Conservation (phyloP, 2,329 filamentous ascomycete species). For the Aureobasidium musti region DNA sequence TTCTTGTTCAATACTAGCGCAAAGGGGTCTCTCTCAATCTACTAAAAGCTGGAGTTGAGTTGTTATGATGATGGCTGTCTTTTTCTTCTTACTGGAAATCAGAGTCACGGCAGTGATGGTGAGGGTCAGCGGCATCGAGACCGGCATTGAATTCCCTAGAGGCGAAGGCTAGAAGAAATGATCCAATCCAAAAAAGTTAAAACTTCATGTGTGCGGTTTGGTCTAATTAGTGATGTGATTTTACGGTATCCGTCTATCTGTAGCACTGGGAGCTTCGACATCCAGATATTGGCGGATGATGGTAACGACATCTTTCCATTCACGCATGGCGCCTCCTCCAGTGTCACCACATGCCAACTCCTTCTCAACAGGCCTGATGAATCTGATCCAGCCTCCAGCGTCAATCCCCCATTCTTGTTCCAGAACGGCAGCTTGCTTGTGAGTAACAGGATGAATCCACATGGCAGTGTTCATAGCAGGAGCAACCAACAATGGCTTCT, state of each 20-base stretch:
- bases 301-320: constrained; percentile 73
- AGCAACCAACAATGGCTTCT: constrained; percentile 72
- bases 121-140: constrained; percentile 29
- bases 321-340: constrained; percentile 78
- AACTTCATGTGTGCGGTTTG: neutral
- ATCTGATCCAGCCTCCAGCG: constrained; percentile 61
- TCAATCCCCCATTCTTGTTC: constrained; percentile 71
- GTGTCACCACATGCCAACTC: constrained; percentile 80
- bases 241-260: neutral
- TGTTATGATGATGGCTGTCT: constrained; percentile 26
- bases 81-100: constrained; percentile 25
- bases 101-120: constrained; percentile 18
- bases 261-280: constrained; percentile 23
- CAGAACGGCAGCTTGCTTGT: constrained; percentile 67
- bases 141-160: constrained; percentile 29
- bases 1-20: constrained; percentile 13
- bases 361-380: constrained; percentile 74
- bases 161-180: constrained; percentile 30
- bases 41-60: constrained; percentile 22
- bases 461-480: constrained; percentile 88
- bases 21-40: constrained; percentile 18
- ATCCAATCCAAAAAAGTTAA: constrained; percentile 26
- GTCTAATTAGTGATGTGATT: neutral
- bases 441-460: constrained; percentile 84
- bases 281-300: constrained; percentile 56